Base-by-base conservation (phyloP, 441 rosid species). In the Erodium moschatum region DNA sequence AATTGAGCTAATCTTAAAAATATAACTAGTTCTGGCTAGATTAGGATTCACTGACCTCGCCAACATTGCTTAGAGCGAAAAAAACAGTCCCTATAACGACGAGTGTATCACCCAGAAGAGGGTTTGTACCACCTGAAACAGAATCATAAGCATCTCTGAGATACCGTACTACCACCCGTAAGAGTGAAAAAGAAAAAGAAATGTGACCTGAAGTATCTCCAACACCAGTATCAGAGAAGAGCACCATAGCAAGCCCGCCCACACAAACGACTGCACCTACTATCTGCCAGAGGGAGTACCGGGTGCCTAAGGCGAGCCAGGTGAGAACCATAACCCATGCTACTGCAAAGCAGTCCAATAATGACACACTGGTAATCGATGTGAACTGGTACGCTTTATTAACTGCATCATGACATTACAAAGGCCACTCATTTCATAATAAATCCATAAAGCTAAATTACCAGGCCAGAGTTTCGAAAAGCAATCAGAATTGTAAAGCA, bases 351-450 rank as follows among this genome's bases (percentile, higher is more conserved):
- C 87, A 84, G 65, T 86, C 89, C 83, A 86, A 65, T 38, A 88
- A 67, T 6, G 93, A 82, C 71, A 88, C 91, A 38, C 87, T 86
- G 1, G 91, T 85, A 52, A 83, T 76, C 15, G 94, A 88, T 11
- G 94, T 77, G 79, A n/a, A 88, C 75, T 83, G 91, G 73, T 19
- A 88, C 67, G 91, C 90, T 69, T 83, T 74, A 60, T 88, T 86
- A 56, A 78, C 91, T 88, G 79, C 78, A 72, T 27, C 61, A 71
- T 64, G 64, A 2, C 27, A 52, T 12, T 12, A 74, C 4, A 8
- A 71, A 71, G 38, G 16, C 33, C 52, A 62, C 12, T 50, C 56
- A n/a, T 50, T 50, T 50, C 18, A 50, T 50, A 24, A 50, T 50
- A 24, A 24, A 24, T 2, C 27, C 27, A 24, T 24, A 24, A 24